Conservation (phyloP, 768 basidiomycete species). For the Amanita rimosa region DNA sequence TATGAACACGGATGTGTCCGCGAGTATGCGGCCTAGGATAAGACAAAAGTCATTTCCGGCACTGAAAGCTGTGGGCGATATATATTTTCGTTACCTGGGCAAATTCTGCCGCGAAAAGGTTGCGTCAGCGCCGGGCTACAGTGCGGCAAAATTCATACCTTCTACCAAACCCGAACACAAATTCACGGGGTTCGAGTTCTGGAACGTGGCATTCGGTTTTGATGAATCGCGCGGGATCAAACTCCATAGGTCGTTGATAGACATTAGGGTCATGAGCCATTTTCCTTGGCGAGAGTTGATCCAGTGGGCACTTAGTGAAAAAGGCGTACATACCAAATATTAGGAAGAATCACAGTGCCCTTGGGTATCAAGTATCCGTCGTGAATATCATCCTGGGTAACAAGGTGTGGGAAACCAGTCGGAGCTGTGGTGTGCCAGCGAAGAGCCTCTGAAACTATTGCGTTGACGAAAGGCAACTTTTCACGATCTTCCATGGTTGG, state of each 20-base stretch:
- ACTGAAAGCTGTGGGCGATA: no score
- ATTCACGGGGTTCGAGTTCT: constrained; percentile 30
- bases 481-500: constrained; percentile 27
- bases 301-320: not conserved
- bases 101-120: constrained; percentile 16
- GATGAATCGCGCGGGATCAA: constrained; percentile 38
- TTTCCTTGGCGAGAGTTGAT: constrained; percentile 15
- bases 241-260: constrained; percentile 32
- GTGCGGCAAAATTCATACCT: constrained; percentile 17
- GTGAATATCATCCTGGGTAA: constrained; percentile 30
- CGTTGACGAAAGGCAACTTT: constrained; percentile 29
- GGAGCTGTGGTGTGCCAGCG: constrained; percentile 8
- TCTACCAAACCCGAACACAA: constrained; percentile 46
- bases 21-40: constrained; percentile 12
- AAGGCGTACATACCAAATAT: constrained; percentile 18
- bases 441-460: not conserved
- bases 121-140: not conserved
- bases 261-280: constrained; percentile 30
- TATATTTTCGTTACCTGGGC: constrained; percentile 16
- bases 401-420: constrained; percentile 24
- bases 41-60: not conserved
- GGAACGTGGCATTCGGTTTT: constrained; percentile 20
- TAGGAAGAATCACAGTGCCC: constrained; percentile 21
- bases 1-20: constrained; percentile 12
- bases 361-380: constrained; percentile 34